Conservation (phyloP, 2,329 filamentous ascomycete genomes). For the Neopestalotiopsis clavispora region DNA sequence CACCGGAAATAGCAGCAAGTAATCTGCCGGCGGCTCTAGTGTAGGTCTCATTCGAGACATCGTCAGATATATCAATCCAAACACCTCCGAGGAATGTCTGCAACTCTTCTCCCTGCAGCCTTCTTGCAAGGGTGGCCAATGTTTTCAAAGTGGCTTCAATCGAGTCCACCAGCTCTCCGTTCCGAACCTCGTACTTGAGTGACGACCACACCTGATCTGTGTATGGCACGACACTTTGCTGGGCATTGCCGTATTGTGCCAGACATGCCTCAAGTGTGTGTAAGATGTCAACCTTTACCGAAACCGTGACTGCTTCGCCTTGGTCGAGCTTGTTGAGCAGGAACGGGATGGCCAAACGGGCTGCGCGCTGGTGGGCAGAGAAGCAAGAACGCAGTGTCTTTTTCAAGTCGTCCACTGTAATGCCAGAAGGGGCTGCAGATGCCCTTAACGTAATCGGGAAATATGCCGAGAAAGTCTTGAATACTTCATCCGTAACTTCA, state of each 20-base stretch:
- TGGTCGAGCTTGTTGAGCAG: slow-evolving; percentile 63
- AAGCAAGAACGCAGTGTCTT: slow-evolving; percentile 58
- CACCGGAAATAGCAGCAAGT: slow-evolving; percentile 55
- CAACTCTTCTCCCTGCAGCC: slow-evolving; percentile 49
- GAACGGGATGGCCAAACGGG: slow-evolving; percentile 55
- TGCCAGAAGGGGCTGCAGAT: slow-evolving; percentile 51
- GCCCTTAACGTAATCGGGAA: slow-evolving; percentile 64
- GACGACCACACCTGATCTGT: slow-evolving; percentile 59
- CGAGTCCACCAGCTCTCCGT: slow-evolving; percentile 62
- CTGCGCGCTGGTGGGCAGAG: slow-evolving; percentile 51
- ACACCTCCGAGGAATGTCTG: slow-evolving; percentile 52
- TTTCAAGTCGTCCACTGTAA: slow-evolving; percentile 64
- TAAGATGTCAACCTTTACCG: slow-evolving; percentile 65
- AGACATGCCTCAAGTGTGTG: slow-evolving; percentile 60
- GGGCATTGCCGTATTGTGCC: slow-evolving; percentile 50
- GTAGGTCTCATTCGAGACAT: slow-evolving; percentile 58
- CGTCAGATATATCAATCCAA: slow-evolving; percentile 58
- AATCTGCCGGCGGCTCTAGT: slow-evolving; percentile 57
- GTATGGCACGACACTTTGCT: slow-evolving; percentile 53
- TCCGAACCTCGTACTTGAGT: slow-evolving; percentile 67
- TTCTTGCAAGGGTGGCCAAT: slow-evolving; percentile 53
- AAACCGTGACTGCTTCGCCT: slow-evolving; percentile 61
- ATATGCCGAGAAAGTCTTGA: slow-evolving; percentile 62
- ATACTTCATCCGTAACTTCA: slow-evolving; percentile 54
- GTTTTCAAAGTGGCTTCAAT: slow-evolving; percentile 62